Evolutionary conservation across 768 basidiomycete species (phyloP).

Genomic region (Phaeotremella skinneri): DNA sequence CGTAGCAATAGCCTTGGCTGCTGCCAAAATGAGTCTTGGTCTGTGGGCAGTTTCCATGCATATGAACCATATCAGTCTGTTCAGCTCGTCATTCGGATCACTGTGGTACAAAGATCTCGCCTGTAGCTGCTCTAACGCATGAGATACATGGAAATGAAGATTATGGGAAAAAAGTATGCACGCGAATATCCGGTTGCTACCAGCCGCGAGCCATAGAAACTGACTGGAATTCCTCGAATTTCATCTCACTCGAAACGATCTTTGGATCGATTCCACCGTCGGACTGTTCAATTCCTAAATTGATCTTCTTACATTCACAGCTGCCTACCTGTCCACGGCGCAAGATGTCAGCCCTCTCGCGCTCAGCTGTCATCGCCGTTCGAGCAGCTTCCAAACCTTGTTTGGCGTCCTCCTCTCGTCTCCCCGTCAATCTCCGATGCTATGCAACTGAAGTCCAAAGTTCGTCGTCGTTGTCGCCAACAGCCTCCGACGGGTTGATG

Average conservation of each 20-base stretch:
- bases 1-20: too few relatives aligned
- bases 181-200: background rate
- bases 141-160: background rate
- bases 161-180: background rate
- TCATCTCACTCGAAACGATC: background rate
- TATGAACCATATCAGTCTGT: too few relatives aligned
- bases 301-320: too few relatives aligned
- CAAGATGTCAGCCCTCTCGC: conserved; percentile 9
- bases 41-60: too few relatives aligned
- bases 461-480: background rate
- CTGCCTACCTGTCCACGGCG: too few relatives aligned
- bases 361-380: conserved; percentile 12
- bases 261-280: too few relatives aligned
- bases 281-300: too few relatives aligned
- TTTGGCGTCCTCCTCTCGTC: conserved; percentile 25
- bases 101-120: too few relatives aligned
- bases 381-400: conserved; percentile 13
- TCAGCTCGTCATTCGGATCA: too few relatives aligned
- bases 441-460: conserved; percentile 23
- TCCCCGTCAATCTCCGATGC: background rate
- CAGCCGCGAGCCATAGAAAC: background rate
- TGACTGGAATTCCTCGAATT: background rate
- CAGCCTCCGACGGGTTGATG: background rate
- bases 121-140: too few relatives aligned
- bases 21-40: too few relatives aligned